phyloP scores from a whole-genome alignment of 345 rosid genomes.

The Combretum micranthum region DNA sequence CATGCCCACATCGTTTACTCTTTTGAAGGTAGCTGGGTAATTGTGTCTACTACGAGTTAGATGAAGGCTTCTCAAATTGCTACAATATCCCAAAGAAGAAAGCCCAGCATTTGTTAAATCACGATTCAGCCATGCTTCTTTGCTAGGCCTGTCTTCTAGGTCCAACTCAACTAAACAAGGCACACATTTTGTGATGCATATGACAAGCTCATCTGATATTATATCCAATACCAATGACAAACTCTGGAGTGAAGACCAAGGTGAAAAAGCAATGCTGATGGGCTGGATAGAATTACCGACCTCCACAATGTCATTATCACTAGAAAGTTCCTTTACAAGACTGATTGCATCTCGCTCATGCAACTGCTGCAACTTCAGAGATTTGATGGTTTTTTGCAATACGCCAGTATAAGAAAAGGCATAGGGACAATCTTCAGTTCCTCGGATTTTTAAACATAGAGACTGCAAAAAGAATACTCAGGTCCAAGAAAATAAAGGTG shows the following conservation, averaged over 20 bases:
- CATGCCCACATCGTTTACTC: constrained; percentile 67
- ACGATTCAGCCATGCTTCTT: constrained; percentile 20
- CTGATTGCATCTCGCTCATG: constrained; percentile 28
- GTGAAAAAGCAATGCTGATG: constrained; percentile 15
- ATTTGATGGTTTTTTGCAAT: constrained; percentile 36
- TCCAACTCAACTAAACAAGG: constrained; percentile 48
- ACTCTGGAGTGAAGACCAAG: constrained; percentile 29
- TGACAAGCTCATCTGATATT: constrained; percentile 46
- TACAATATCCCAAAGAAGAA: constrained; percentile 37
- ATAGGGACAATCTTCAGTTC: constrained; percentile 24
- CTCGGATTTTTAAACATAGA: constrained; percentile 42
- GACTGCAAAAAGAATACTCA: constrained; percentile 30
- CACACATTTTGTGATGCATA: constrained; percentile 28
- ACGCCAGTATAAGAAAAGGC: constrained; percentile 20
- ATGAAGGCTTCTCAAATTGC: constrained; percentile 37
- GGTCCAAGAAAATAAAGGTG: not conserved
- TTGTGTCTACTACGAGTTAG: constrained; percentile 41
- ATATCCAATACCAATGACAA: constrained; percentile 47
- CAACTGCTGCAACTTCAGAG: constrained; percentile 41
- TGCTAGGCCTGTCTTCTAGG: constrained; percentile 55
- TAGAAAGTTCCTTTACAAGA: constrained; percentile 25
- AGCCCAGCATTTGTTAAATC: constrained; percentile 56
- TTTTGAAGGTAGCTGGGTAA: constrained; percentile 45
- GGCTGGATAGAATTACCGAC: constrained; percentile 6
- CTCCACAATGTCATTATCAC: constrained; percentile 15